These are phyloP conservation scores for Polyporus tsugae DNA, from an alignment of 1,284 basidiomycete genomes.

Conservation along the genomic window DNA sequence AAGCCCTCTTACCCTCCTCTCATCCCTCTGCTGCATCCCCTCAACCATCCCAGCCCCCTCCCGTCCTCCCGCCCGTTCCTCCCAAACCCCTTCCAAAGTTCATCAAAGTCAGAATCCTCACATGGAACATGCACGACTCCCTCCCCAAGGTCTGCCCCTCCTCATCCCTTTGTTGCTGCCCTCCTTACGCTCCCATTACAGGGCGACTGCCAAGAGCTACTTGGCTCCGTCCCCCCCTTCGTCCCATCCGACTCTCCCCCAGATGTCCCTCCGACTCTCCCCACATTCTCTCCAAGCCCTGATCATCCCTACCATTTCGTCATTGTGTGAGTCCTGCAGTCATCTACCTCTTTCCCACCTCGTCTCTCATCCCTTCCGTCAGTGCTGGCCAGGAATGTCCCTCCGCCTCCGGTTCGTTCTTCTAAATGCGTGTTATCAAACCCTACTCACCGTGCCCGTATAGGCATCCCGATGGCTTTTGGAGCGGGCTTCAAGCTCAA, in stretches of 20 bases:
- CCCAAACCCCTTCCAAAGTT: conserved; percentile 46
- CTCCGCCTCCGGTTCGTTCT: conserved; percentile 63
- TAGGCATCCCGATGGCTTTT: conserved; percentile 78
- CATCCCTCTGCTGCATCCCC: conserved; percentile 33
- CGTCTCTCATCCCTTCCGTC: conserved; percentile 23
- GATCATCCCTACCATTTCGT: conserved; percentile 84
- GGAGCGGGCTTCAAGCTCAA: conserved; percentile 77
- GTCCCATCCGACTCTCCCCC: conserved; percentile 47
- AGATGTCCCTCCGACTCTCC: conserved; percentile 46
- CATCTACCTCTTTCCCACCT: conserved; percentile 16
- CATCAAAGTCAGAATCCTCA: conserved; percentile 58
- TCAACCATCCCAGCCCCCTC: conserved; percentile 30
- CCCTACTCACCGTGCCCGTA: conserved; percentile 1
- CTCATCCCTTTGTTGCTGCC: not conserved
- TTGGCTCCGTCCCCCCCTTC: conserved; percentile 68
- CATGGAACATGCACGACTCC: conserved; percentile 85
- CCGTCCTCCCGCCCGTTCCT: conserved; percentile 34
- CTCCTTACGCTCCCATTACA: conserved; percentile 38
- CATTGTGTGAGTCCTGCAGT: conserved; percentile 64
- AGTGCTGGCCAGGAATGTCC: conserved; percentile 89
- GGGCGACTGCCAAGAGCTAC: conserved; percentile 80
- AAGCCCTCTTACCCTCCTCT: conserved; percentile 51
- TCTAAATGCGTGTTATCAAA: not conserved
- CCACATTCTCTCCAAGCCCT: conserved; percentile 52
- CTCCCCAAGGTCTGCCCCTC: conserved; percentile 64